A percentile compares a stretch with the other conserved stretches of the same genome.
These are phyloP conservation scores for Komagataea norvegica DNA, from an alignment of 1,139 yeast species.

Conservation along the genomic window DNA sequence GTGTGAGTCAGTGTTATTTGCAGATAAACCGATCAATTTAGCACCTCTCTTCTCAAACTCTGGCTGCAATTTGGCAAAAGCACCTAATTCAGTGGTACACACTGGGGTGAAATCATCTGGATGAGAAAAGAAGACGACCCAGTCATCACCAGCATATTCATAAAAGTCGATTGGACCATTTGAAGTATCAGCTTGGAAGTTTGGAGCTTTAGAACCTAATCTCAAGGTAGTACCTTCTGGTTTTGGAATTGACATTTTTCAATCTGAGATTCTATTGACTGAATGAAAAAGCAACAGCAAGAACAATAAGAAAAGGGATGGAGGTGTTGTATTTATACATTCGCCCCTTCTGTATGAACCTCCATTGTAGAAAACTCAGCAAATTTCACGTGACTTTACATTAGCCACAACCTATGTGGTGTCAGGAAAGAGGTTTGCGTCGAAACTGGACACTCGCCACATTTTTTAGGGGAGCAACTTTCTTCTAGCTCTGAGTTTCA, in stretches of 20 bases:
- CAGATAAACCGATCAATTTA: slow-evolving; percentile 75
- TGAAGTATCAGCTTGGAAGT: slow-evolving; percentile 70
- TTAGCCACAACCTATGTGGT: slow-evolving; percentile 7
- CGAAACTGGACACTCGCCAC: slow-evolving; percentile 1
- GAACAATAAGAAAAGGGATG: neutral
- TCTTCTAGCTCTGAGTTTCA: no score
- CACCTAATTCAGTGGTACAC: slow-evolving; percentile 87
- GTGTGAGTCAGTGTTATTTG: slow-evolving; percentile 68
- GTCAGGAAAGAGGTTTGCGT: neutral
- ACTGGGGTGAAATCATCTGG: slow-evolving; percentile 90
- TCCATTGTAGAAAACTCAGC: slow-evolving; percentile 4
- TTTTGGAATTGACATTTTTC: slow-evolving; percentile 26
- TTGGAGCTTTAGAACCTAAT: slow-evolving; percentile 74
- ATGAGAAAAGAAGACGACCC: slow-evolving; percentile 81
- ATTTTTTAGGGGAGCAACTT: neutral
- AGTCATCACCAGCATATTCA: slow-evolving; percentile 66
- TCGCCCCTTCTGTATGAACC: neutral
- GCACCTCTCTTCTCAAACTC: slow-evolving; percentile 74
- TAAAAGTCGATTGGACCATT: slow-evolving; percentile 73
- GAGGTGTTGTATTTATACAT: slow-evolving; percentile 8
- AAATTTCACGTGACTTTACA: slow-evolving; percentile 17
- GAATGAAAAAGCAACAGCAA: no score
- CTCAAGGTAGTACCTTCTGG: slow-evolving; percentile 30
- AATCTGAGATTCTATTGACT: neutral
- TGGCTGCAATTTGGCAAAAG: slow-evolving; percentile 77